Evolutionary conservation across 805 yeast genomes (phyloP).

Genomic region (Cyberlindnera nakhonratchasimensis): DNA sequence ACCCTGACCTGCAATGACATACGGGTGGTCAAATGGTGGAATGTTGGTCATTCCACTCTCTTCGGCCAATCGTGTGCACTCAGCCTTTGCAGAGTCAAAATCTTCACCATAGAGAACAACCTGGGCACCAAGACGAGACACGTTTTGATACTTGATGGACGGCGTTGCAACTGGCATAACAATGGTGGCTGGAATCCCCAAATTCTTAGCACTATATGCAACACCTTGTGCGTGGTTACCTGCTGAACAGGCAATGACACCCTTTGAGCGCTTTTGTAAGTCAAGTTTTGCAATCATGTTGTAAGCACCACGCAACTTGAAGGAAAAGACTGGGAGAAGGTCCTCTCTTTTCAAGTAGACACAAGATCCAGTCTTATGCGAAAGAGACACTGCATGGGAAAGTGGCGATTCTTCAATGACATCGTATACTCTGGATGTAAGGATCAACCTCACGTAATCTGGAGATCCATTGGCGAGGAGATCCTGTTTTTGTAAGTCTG

Average conservation of each 20-base stretch:
- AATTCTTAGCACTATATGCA: conserved; percentile 81
- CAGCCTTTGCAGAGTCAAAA: conserved; percentile 91
- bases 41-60: conserved; percentile 79
- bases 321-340: conserved; percentile 88
- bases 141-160: conserved; percentile 88
- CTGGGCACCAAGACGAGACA: conserved; percentile 86
- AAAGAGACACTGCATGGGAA: conserved; percentile 67
- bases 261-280: conserved; percentile 55
- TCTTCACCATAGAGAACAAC: conserved; percentile 93
- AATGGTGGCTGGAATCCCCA: conserved; percentile 90
- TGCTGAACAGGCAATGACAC: conserved; percentile 97
- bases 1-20: conserved; percentile 98
- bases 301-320: conserved; percentile 96
- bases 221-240: conserved; percentile 99
- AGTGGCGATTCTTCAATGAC: conserved; percentile 90
- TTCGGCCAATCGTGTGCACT: conserved; percentile 68
- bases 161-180: conserved; percentile 99
- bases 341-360: conserved; percentile 89
- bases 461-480: conserved; percentile 64
- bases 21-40: conserved; percentile 99
- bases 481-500: conserved; percentile 41
- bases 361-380: conserved; percentile 71
- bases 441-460: conserved; percentile 87
- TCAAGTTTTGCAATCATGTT: conserved; percentile 91
- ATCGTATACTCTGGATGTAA: conserved; percentile 92